A percentile compares a stretch with the other conserved stretches of the same genome.
phyloP scores from a whole-genome alignment of 75 land plant species.

The Ceratopteris richardii region DNA sequence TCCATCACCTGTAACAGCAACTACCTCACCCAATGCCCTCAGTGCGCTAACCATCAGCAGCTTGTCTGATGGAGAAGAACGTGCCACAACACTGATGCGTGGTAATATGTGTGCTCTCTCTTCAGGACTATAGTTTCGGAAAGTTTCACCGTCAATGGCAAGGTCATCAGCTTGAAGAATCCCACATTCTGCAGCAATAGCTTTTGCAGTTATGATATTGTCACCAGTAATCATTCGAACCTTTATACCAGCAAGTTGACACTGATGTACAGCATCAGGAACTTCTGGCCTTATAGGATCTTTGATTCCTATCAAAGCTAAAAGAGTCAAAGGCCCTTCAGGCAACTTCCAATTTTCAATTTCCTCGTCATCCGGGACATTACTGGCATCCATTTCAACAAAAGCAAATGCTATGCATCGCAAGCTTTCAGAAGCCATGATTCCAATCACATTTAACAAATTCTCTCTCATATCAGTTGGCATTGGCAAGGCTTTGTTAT shows the following conservation, averaged over 20 bases:
- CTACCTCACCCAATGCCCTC: slow-evolving; percentile 42
- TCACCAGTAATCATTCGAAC: slow-evolving; percentile 81
- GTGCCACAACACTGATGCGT: slow-evolving; percentile 48
- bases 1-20: slow-evolving; percentile 78
- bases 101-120: slow-evolving; percentile 21
- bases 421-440: slow-evolving; percentile 53
- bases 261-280: slow-evolving; percentile 29
- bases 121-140: slow-evolving; percentile 17
- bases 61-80: slow-evolving; percentile 57
- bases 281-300: slow-evolving; percentile 85
- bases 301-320: slow-evolving; percentile 61
- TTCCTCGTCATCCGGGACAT: background rate
- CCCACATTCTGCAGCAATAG: slow-evolving; percentile 63
- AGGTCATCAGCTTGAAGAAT: slow-evolving; percentile 23
- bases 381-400: slow-evolving; percentile 6
- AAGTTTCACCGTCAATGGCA: slow-evolving; percentile 33
- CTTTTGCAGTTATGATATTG: slow-evolving; percentile 61
- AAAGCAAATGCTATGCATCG: slow-evolving; percentile 59
- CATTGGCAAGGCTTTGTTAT: slow-evolving; percentile 13
- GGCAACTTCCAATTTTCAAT: slow-evolving; percentile 5
- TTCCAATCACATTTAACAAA: slow-evolving; percentile 31
- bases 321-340: slow-evolving; percentile 16
- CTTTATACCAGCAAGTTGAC: slow-evolving; percentile 28
- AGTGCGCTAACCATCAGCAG: slow-evolving; percentile 32
- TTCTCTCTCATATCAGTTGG: slow-evolving; percentile 8